phyloP scores from a whole-genome alignment of 441 rosid species.

The Populus tomentosa region DNA sequence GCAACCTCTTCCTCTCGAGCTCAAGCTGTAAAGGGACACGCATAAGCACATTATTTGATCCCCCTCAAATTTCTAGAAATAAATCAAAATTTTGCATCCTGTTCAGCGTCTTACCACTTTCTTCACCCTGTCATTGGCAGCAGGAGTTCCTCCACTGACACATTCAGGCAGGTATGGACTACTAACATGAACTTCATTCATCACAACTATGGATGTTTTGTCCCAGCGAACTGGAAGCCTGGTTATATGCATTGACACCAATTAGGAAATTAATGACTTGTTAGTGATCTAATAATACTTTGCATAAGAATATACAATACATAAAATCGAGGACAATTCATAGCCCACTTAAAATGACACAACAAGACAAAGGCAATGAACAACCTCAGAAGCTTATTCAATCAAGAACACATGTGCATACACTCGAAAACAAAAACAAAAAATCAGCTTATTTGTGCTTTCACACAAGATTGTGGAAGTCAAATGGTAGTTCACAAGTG shows the following conservation, averaged over 20 bases:
- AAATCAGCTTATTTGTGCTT: too few relatives aligned
- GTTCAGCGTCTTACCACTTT: constrained; percentile 75
- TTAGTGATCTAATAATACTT: background rate
- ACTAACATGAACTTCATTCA: constrained; percentile 82
- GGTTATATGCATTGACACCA: constrained; percentile 16
- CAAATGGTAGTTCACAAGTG: background rate
- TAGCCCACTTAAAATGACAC: background rate
- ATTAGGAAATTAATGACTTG: background rate
- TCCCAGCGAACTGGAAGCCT: constrained; percentile 99
- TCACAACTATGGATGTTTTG: constrained; percentile 74
- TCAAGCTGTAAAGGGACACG: constrained; percentile 51
- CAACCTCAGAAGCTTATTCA: background rate
- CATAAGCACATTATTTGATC: background rate
- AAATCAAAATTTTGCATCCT: background rate
- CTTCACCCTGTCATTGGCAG: constrained; percentile 89
- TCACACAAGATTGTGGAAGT: background rate
- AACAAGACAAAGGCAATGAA: background rate
- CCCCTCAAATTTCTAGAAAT: background rate
- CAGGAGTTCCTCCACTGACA: constrained; percentile 83
- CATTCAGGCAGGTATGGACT: constrained; percentile 82
- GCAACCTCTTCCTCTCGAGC: constrained; percentile 76
- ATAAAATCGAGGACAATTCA: background rate
- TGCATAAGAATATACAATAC: background rate
- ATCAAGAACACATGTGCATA: background rate
- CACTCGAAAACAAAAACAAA: too few relatives aligned